Percentiles rank a stretch among this genome's conserved stretches.
phyloP scores from a whole-genome alignment of 495 filamentous ascomycete genomes.

The Mytilinidion resinicola region DNA sequence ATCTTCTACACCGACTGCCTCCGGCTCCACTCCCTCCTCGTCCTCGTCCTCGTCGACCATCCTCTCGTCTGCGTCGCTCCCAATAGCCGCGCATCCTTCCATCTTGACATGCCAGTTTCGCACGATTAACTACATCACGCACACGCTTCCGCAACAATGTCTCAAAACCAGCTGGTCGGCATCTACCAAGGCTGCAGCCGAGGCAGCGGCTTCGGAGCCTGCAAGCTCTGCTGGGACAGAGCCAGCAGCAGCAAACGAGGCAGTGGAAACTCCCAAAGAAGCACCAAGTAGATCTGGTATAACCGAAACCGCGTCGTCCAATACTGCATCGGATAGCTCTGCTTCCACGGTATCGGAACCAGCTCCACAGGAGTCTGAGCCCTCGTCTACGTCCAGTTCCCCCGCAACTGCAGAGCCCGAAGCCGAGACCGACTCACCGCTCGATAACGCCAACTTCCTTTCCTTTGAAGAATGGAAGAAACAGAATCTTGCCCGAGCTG shows the following conservation, averaged over 20 bases:
- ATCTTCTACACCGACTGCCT: not conserved
- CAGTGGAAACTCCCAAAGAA: not conserved
- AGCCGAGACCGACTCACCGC: slow-evolving; percentile 57
- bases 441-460: slow-evolving; percentile 81
- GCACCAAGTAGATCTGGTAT: not conserved
- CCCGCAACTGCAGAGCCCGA: slow-evolving; percentile 28
- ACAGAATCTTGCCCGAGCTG: slow-evolving; percentile 80
- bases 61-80: slow-evolving; percentile 1
- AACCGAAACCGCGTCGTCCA: not conserved
- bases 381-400: slow-evolving; percentile 2
- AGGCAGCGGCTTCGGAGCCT: slow-evolving; percentile 7
- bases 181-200: slow-evolving; percentile 17
- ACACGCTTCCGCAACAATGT: slow-evolving; percentile 72
- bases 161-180: slow-evolving; percentile 46
- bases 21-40: not conserved
- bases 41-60: not conserved
- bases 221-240: not conserved
- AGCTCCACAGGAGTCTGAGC: not conserved
- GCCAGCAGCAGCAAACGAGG: not conserved
- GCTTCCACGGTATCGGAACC: not conserved
- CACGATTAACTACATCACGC: slow-evolving; percentile 77
- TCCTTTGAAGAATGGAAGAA: slow-evolving; percentile 99
- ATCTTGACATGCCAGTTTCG: slow-evolving; percentile 52
- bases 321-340: not conserved
- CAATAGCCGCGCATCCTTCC: slow-evolving; percentile 1